Evolutionary conservation across 345 rosid species (phyloP).

Genomic region (Cochlearia excelsa): DNA sequence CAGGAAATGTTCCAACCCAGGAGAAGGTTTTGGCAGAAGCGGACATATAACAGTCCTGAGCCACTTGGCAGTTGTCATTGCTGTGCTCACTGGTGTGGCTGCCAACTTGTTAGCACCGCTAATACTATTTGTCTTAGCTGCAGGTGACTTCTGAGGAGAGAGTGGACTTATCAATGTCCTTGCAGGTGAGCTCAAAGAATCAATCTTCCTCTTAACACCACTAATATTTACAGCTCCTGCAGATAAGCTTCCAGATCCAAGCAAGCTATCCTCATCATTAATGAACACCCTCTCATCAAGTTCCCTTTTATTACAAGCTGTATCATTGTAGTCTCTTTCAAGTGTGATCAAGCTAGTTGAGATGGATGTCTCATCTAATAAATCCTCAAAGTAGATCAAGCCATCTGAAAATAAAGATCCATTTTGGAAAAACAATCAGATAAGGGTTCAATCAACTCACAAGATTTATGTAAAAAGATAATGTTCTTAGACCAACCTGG

Average conservation of each 20-base stretch:
- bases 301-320: slow-evolving; percentile 57
- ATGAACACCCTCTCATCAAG: slow-evolving; percentile 79
- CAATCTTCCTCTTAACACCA: slow-evolving; percentile 77
- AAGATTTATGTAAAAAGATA: slow-evolving; percentile 18
- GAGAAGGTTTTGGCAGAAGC: slow-evolving; percentile 73
- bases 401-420: slow-evolving; percentile 52
- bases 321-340: slow-evolving; percentile 68
- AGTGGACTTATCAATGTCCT: slow-evolving; percentile 80
- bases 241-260: slow-evolving; percentile 58
- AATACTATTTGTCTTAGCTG: slow-evolving; percentile 56
- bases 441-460: slow-evolving; percentile 16
- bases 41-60: slow-evolving; percentile 79
- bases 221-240: slow-evolving; percentile 42
- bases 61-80: slow-evolving; percentile 99
- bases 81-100: slow-evolving; percentile 85
- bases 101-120: slow-evolving; percentile 45
- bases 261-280: slow-evolving; percentile 74
- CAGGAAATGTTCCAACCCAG: slow-evolving; percentile 62
- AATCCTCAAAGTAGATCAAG: slow-evolving; percentile 69
- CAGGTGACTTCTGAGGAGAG: slow-evolving; percentile 77
- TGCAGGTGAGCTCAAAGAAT: slow-evolving; percentile 71
- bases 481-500: slow-evolving; percentile 42
- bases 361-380: slow-evolving; percentile 72
- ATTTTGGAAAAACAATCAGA: background rate
- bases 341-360: slow-evolving; percentile 51